Base-by-base conservation (phyloP, 2,329 filamentous ascomycete genomes). In the Tolypocladium pustulatum region DNA sequence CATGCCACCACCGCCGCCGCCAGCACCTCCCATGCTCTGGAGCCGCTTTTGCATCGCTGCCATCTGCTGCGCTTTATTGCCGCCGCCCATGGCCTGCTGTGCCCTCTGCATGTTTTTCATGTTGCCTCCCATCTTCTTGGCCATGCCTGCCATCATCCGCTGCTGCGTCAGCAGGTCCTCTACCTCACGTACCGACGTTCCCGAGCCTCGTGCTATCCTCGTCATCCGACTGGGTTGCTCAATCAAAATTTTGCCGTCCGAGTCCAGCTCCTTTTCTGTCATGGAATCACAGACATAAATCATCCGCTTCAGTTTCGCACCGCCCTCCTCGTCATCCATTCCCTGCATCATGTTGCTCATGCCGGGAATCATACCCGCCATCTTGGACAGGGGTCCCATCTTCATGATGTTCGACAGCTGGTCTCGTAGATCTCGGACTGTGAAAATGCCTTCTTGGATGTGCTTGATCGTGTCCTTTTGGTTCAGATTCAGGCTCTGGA, bases 381-480 rank as follows among this genome's bases (percentile, higher is more conserved):
- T 95, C 72, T 99, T 97, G 22, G 90, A 95, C 1, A 99, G 77
- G 0, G 94, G 94, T 0, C 94, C 94, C 94, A 99, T 97, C 78
- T 99, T 99, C 91, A 97, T 97, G 69, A 99, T 97, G 68, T 97
- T 97, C 60, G 88, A 89, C 15, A 99, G 85, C 71, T 99, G 95
- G 71, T 99, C 94, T 25, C 94, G 86, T 65, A 99, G 81, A 71
- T 99, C 94, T 58, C 94, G 88, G 38, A 99, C 83, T 0, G 94
- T 96, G 74, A 97, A 99, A 63, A 97, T 92, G 58, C 94, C 94
- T 69, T 97, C 93, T 8, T 91, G 89, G 64, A 99, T 95, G 76
- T 99, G 93, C 79, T 99, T 99, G 81, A 99, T 97, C 4, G 94
- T 97, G 68, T 97, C 93, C 75, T 99, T 97, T 65, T 97, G 94